These are phyloP conservation scores for Dendrobium officinale DNA, from an alignment of 106 monocot species.

Conservation along the genomic window DNA sequence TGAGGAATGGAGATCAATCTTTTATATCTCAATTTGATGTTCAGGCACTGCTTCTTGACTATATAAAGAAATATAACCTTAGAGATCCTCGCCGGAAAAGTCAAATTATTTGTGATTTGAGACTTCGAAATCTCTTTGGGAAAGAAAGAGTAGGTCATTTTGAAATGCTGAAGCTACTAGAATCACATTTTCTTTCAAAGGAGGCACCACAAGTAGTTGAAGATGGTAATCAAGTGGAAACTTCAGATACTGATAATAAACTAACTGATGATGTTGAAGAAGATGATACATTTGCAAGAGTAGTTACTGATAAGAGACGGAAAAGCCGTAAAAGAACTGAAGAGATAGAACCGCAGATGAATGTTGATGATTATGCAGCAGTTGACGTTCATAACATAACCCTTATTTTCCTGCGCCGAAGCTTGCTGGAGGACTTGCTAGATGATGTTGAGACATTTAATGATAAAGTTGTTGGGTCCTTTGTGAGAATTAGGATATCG, in stretches of 20 bases:
- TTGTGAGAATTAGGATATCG: slow-evolving; percentile 92
- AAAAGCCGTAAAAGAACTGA: slow-evolving; percentile 52
- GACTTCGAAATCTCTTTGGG: slow-evolving; percentile 67
- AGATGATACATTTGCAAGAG: slow-evolving; percentile 29
- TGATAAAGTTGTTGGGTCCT: slow-evolving; percentile 72
- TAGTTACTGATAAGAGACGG: slow-evolving; percentile 41
- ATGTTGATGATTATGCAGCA: slow-evolving; percentile 90
- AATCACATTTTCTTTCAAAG: slow-evolving; percentile 76
- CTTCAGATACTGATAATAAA: slow-evolving; percentile 44
- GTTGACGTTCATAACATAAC: slow-evolving; percentile 87
- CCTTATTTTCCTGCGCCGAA: slow-evolving; percentile 75
- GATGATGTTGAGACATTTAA: slow-evolving; percentile 67
- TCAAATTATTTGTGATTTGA: slow-evolving; percentile 88
- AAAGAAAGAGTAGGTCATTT: slow-evolving; percentile 76
- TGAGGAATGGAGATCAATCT: slow-evolving; percentile 69
- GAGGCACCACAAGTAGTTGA: slow-evolving; percentile 42
- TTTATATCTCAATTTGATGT: slow-evolving; percentile 77
- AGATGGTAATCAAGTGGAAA: slow-evolving; percentile 38
- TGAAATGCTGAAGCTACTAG: slow-evolving; percentile 97
- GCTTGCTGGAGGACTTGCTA: slow-evolving; percentile 83
- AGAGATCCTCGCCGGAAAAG: slow-evolving; percentile 96
- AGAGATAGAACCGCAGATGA: slow-evolving; percentile 32
- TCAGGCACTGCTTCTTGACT: slow-evolving; percentile 84
- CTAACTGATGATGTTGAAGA: slow-evolving; percentile 55
- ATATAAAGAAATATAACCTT: slow-evolving; percentile 79